Evolutionary conservation across 495 filamentous ascomycete genomes (phyloP), one percentile per base, ranked within the genome.

Genomic region (Hypoxylon fragiforme): DNA sequence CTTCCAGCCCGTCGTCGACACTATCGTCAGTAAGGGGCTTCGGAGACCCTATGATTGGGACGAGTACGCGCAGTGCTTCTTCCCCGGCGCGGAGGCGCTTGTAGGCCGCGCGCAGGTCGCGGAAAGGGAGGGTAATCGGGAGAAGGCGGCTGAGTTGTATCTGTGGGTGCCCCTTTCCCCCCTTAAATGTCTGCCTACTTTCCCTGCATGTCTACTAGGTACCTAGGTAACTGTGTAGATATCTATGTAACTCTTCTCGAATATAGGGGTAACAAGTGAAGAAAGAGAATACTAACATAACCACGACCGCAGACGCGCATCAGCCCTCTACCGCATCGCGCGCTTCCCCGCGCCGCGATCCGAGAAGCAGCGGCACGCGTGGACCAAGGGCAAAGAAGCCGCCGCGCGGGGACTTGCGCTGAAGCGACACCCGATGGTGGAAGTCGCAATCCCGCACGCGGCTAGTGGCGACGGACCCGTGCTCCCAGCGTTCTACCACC

Each of bases 321-420:
- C 85, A 0, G 84, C 85, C 14, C 72, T 90, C 26, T 88, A 86
- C 63, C 81, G 87, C 37, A 89, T 90, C 52, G 73, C 83, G 1
- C 81, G 87, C 6, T 90, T 89, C 63, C 73, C 73, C 1, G 53
- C 62, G 8, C 73, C 73, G 0, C 69, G 69, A 14, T 75, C 72
- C 8, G 61, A 61, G 11, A 63, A 74, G 13, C 82, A 88, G 67
- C 63, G 71, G 0, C 48, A 72, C 12, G 85, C 86, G 2, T 89
- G 86, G 80, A 52, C 72, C 3, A 61, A 71, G 41, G 80, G 85
- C 55, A 91, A 89, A 59, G 63, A 79, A 2, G 75, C 73, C 0
- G 82, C 80, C 43, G 61, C 79, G n/a, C 40, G 41, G 42, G 43
- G 44, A n/a, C 40, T 57, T 3, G 22, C 21, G 0, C 21, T 61